These are phyloP conservation scores for Brassica hybrid DNA, from an alignment of 441 rosid genomes.

Conservation along the genomic window DNA sequence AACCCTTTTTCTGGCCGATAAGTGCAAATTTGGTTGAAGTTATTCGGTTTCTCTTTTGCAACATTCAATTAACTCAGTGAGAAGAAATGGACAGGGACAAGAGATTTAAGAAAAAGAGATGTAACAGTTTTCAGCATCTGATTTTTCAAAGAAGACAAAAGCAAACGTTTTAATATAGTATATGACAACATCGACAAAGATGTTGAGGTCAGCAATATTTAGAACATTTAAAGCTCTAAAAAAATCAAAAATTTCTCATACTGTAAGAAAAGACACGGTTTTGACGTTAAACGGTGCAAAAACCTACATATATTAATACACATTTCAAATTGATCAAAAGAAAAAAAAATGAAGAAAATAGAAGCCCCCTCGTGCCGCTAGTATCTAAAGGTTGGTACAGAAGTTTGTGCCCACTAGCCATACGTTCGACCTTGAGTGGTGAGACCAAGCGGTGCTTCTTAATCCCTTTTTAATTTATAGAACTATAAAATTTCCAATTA, in stretches of 20 bases:
- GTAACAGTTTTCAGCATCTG: constrained; percentile 42
- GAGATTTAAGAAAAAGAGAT: constrained; percentile 30
- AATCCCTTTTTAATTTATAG: constrained; percentile 23
- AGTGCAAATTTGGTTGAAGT: constrained; percentile 19
- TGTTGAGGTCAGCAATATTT: constrained; percentile 23
- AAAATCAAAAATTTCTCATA: background rate
- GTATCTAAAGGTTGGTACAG: constrained; percentile 61
- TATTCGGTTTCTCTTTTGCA: no score
- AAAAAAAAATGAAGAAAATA: constrained; percentile 5
- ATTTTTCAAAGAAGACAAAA: constrained; percentile 46
- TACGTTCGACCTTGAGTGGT: constrained; percentile 65
- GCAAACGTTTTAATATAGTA: constrained; percentile 26
- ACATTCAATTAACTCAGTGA: no score
- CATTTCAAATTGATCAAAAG: background rate
- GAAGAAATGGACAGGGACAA: no score
- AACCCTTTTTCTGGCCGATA: constrained; percentile 45
- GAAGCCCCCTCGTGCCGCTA: constrained; percentile 56
- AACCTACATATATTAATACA: background rate
- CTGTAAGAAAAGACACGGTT: background rate
- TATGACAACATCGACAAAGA: constrained; percentile 35
- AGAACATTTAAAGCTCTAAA: constrained; percentile 1
- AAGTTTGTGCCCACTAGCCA: constrained; percentile 72
- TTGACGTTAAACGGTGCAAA: no score
- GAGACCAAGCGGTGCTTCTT: constrained; percentile 63
- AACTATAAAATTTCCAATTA: constrained; percentile 35